Base-by-base conservation (phyloP, 2,329 filamentous ascomycete species). In the Pseudophaeomoniella oleicola region DNA sequence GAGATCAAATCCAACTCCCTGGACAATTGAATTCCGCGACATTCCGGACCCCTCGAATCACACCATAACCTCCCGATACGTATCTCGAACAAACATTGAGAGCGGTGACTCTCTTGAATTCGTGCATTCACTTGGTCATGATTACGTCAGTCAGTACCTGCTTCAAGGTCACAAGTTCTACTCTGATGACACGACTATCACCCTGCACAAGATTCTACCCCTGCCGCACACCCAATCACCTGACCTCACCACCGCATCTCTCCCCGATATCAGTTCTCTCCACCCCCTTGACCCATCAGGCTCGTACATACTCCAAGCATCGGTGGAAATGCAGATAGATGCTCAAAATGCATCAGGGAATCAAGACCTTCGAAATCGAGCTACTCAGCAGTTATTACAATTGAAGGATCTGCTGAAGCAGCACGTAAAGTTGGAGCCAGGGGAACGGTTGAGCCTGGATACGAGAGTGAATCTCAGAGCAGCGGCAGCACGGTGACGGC, bases 401-500 rank as follows among this genome's bases (percentile, higher is more conserved):
- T 62, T 78, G 43, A 69, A 68, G 46, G 64, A 68, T 38, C 59
- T 63, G 39, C 59, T 78, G 53, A 71, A 67, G 45, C 66, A 67
- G 3, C 57, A 56, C 6, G 65, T 78, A 15, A 67, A 71, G 36
- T 49, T 79, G 45, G 60, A 65, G 33, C 62, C 69, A 32, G 71
- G 69, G 1, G 72, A 78, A 52, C 60, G 75, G 35, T 53, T 78
- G 35, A 59, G 67, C 16, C 54, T 78, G 42, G 73, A 78, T 49
- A 73, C 72, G 3, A 62, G 73, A 38, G 68, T 74, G 29, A n/a
- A n/a, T n/a, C n/a, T n/a, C n/a, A n/a, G n/a, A n/a, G n/a, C n/a
- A n/a, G n/a, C n/a, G n/a, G n/a, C n/a, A n/a, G n/a, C n/a, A n/a
- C n/a, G n/a, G n/a, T n/a, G n/a, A n/a, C n/a, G n/a, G n/a, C n/a